phyloP scores from a whole-genome alignment of 106 monocot genomes.

The Chionographis japonica region DNA sequence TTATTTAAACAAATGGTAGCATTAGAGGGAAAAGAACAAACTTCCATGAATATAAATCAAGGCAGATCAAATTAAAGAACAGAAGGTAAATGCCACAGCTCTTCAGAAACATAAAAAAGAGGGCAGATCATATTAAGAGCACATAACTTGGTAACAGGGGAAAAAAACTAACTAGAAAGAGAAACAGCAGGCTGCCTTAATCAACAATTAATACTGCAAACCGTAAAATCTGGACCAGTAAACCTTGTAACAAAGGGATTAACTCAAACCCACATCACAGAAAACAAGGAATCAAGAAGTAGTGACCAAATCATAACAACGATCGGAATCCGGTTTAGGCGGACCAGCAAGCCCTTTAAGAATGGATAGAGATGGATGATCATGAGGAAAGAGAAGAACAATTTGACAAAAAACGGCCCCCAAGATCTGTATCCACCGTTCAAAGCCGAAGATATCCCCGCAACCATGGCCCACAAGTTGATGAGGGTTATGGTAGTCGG shows the following conservation, averaged over 20 bases:
- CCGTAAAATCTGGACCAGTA: conserved; percentile 12
- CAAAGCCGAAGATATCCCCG: conserved; percentile 16
- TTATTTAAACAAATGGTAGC: too few species aligned
- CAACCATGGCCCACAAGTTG: conserved; percentile 19
- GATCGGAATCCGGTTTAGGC: conserved; percentile 19
- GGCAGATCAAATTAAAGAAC: too few species aligned
- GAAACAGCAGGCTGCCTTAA: too few species aligned
- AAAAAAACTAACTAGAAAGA: too few species aligned
- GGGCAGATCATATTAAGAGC: too few species aligned
- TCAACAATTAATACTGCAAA: conserved; percentile 24
- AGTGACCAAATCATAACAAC: conserved; percentile 26
- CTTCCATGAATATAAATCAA: too few species aligned
- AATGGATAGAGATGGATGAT: conserved; percentile 31
- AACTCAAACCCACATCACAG: conserved; percentile 5
- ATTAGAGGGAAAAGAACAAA: too few species aligned
- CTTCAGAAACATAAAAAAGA: too few species aligned
- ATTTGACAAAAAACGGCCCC: conserved; percentile 11
- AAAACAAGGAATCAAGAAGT: conserved; percentile 8
- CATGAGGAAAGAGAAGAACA: conserved; percentile 25
- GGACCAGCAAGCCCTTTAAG: conserved; percentile 19
- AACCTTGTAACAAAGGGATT: conserved; percentile 22
- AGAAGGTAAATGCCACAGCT: too few species aligned
- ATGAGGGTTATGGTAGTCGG: conserved; percentile 21
- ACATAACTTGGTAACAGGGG: too few species aligned
- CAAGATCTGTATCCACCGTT: conserved; percentile 4